Percentiles rank a stretch among this genome's conserved stretches.
Conservation (phyloP, 192 early-diverging fungal genomes). For the Diversispora epigaea region DNA sequence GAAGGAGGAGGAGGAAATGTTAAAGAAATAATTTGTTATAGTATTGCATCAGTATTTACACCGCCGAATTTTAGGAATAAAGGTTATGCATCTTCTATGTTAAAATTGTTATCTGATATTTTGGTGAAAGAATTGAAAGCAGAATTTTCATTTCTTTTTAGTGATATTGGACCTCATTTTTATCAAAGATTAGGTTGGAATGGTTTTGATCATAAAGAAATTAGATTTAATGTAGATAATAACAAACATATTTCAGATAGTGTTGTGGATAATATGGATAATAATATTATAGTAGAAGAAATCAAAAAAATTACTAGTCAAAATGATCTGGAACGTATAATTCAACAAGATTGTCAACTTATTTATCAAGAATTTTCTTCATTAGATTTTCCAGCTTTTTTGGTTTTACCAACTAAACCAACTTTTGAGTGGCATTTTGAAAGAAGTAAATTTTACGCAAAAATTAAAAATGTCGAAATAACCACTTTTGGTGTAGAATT, state of each 20-base stretch:
- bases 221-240: conserved; percentile 22
- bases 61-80: background rate
- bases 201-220: background rate
- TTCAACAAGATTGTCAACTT: conserved; percentile 8
- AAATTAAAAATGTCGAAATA: background rate
- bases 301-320: too few relatives aligned
- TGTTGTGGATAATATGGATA: background rate
- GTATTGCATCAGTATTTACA: conserved; percentile 19
- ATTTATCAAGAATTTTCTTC: background rate
- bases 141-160: conserved; percentile 13
- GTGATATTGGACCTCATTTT: conserved; percentile 9
- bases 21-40: conserved; percentile 12
- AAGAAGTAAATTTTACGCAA: conserved; percentile 9
- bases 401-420: background rate
- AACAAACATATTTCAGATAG: background rate
- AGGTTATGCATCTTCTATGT: conserved; percentile 5
- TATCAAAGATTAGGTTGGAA: conserved; percentile 11
- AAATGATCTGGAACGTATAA: background rate
- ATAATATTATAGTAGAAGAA: too few relatives aligned
- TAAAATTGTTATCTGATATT: conserved; percentile 5
- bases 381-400: background rate
- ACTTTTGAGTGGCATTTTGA: background rate
- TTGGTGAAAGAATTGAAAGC: conserved; percentile 1
- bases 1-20: background rate
- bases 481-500: background rate